Evolutionary conservation across 2,329 filamentous ascomycete species (phyloP).

Genomic region (Diaporthe capsici): DNA sequence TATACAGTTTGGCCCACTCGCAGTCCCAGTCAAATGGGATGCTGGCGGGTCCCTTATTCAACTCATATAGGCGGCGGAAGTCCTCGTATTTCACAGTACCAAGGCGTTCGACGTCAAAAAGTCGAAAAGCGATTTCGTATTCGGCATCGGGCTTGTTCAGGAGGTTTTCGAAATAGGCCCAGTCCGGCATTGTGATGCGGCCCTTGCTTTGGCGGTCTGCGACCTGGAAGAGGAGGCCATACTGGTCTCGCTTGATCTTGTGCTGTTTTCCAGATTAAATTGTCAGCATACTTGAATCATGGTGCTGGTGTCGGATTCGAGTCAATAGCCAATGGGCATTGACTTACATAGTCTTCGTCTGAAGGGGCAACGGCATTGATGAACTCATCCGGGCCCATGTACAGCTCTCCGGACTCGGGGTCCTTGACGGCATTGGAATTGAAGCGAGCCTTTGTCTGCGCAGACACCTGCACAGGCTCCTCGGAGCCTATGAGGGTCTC

Average conservation of each 20-base stretch:
- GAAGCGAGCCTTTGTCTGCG: slow-evolving; percentile 83
- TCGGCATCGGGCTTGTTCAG: slow-evolving; percentile 95
- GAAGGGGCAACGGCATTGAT: slow-evolving; percentile 89
- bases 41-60: slow-evolving; percentile 86
- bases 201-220: slow-evolving; percentile 85
- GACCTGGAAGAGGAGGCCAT: slow-evolving; percentile 91
- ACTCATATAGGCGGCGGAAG: slow-evolving; percentile 87
- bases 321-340: slow-evolving; percentile 32
- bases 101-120: slow-evolving; percentile 89
- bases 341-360: slow-evolving; percentile 90
- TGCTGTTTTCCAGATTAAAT: slow-evolving; percentile 70
- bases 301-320: background rate
- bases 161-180: slow-evolving; percentile 94
- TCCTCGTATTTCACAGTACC: slow-evolving; percentile 92
- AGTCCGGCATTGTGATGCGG: slow-evolving; percentile 85
- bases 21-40: slow-evolving; percentile 98
- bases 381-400: slow-evolving; percentile 89
- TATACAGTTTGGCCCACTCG: slow-evolving; percentile 96
- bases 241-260: slow-evolving; percentile 97
- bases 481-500: slow-evolving; percentile 80
- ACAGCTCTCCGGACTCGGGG: slow-evolving; percentile 80
- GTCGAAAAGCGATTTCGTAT: slow-evolving; percentile 97
- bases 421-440: slow-evolving; percentile 82
- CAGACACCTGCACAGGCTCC: slow-evolving; percentile 74
- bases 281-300: slow-evolving; percentile 34